These are phyloP conservation scores for Verticillium isaacii DNA, from an alignment of 2,329 filamentous ascomycete species.

Conservation along the genomic window DNA sequence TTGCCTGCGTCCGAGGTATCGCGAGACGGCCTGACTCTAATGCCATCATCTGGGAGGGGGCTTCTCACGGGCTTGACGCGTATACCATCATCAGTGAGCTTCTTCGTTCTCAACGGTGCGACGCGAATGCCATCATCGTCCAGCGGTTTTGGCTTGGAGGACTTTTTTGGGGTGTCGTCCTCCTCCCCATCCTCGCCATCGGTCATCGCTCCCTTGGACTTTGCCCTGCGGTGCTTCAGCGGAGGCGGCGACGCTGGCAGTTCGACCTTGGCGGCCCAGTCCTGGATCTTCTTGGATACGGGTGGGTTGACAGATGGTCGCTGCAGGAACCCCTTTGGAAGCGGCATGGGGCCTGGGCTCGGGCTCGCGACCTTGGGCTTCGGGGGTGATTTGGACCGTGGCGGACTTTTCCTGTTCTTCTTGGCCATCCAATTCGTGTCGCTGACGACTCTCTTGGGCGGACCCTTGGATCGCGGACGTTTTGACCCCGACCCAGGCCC, in stretches of 20 bases:
- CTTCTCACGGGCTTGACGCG: slow-evolving; percentile 20
- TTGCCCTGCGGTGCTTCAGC: slow-evolving; percentile 30
- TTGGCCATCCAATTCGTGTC: slow-evolving; percentile 81
- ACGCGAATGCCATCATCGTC: slow-evolving; percentile 24
- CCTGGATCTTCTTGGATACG: slow-evolving; percentile 54
- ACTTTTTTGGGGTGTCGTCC: neutral
- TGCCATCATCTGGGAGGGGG: slow-evolving; percentile 12
- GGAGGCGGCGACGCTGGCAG: slow-evolving; percentile 34
- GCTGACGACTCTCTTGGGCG: slow-evolving; percentile 85
- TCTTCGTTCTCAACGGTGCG: slow-evolving; percentile 29
- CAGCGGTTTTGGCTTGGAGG: slow-evolving; percentile 11
- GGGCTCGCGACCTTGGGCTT: slow-evolving; percentile 22
- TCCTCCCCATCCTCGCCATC: slow-evolving; percentile 11
- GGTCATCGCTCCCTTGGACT: slow-evolving; percentile 23
- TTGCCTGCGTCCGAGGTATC: neutral
- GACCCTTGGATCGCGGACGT: slow-evolving; percentile 38
- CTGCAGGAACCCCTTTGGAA: slow-evolving; percentile 56
- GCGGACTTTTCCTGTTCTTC: slow-evolving; percentile 46
- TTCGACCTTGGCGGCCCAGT: slow-evolving; percentile 56
- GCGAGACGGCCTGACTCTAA: slow-evolving; percentile 5
- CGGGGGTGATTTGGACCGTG: slow-evolving; percentile 32
- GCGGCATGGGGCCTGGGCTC: slow-evolving; percentile 29
- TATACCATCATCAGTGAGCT: slow-evolving; percentile 25
- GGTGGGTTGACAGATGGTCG: slow-evolving; percentile 49
- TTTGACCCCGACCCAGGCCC: slow-evolving; percentile 14